phyloP scores from a whole-genome alignment of 2,329 filamentous ascomycete genomes.

The Penicillium sp. region DNA sequence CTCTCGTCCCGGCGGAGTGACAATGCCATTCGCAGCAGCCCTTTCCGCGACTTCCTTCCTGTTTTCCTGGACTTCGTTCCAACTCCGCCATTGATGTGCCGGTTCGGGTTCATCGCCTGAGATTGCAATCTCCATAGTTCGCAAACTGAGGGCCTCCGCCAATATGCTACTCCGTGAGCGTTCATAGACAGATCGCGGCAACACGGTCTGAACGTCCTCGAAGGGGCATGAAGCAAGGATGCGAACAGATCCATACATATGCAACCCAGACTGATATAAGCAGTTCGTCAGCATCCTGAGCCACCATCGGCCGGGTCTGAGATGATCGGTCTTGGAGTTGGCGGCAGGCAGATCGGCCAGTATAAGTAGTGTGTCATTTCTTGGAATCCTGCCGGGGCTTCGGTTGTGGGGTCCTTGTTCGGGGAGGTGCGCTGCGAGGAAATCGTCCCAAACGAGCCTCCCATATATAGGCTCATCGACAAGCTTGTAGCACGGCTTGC shows the following conservation, averaged over 20 bases:
- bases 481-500: conserved; percentile 48
- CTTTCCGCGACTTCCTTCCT: conserved; percentile 30
- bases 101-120: conserved; percentile 33
- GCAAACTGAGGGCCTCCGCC: conserved; percentile 50
- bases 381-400: conserved; percentile 43
- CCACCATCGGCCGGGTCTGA: conserved; percentile 54
- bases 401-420: conserved; percentile 49
- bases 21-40: conserved; percentile 27
- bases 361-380: conserved; percentile 71
- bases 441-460: conserved; percentile 51
- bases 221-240: conserved; percentile 70
- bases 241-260: conserved; percentile 73
- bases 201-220: conserved; percentile 54
- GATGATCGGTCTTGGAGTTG: conserved; percentile 50
- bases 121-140: conserved; percentile 53
- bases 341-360: conserved; percentile 62
- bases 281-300: conserved; percentile 55
- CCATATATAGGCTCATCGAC: conserved; percentile 54
- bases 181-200: conserved; percentile 58
- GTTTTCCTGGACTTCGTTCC: conserved; percentile 24
- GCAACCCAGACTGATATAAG: conserved; percentile 58
- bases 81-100: conserved; percentile 26
- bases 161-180: conserved; percentile 59
- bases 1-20: conserved; percentile 32
- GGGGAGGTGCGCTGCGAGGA: conserved; percentile 45